Base-by-base conservation (phyloP, 2,329 filamentous ascomycete species). In the Bisporella sp. region DNA sequence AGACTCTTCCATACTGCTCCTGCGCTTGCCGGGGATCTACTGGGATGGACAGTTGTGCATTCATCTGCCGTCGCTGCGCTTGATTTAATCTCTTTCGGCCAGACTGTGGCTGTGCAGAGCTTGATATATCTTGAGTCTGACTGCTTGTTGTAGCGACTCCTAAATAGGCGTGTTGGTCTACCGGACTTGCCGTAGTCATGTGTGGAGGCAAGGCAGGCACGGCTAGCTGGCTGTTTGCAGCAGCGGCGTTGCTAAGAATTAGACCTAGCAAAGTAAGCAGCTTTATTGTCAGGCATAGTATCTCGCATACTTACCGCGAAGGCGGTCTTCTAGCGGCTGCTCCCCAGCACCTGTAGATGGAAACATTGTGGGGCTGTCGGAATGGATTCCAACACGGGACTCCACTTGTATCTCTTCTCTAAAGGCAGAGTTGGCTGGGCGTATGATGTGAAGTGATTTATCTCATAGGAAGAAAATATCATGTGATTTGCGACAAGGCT, bases 61-160 rank as follows among this genome's bases (percentile, higher is more conserved):
- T 81, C 77, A 82, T 79, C 59, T 83, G 78, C 28, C 81, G 75
- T 45, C 81, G 72, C 57, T 84, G 78, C 1, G 81, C 80, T 60
- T 85, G 81, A 53, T 85, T 85, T 3, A 71, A 75, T 28, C 80
- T 77, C 58, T 74, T 81, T 7, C 55, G 48, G 33, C 53, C 50
- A 41, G 31, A 21, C 58, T 70, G 69, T 8, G 50, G 47, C 35
- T n/a, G 8, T n/a, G 35, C 8, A 37, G 8, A 9, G n/a, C 35
- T 37, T 9, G 35, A 37, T 21, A 21, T 21, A 37, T 8, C 35
- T 37, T 37, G 8, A 8, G n/a, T 37, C 8, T n/a, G 35, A 8
- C 35, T 37, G 35, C 21, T 21, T 21, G 21, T 21, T 21, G 13
- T 12, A n/a, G 48, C 39, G 12, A 44, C 55, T 12, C 47, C 48